A percentile compares a stretch with the other conserved stretches of the same genome.
Conservation (phyloP, 2,329 filamentous ascomycete species). For the Talaromyces sp. region DNA sequence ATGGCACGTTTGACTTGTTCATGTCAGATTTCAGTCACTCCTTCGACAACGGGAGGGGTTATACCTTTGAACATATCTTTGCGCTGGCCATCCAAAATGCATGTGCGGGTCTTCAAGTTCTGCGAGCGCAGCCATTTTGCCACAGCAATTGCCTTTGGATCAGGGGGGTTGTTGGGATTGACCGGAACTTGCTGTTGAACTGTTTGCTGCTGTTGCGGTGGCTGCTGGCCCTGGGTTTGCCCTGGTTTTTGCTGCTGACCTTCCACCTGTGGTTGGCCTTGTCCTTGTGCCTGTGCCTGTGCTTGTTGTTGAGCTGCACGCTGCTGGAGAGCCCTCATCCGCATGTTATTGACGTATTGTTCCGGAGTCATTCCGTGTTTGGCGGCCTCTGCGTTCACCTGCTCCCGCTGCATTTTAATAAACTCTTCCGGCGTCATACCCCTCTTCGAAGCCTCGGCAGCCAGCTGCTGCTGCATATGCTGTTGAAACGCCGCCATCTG, state of each 20-base stretch:
- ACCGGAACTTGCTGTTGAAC: conserved; percentile 43
- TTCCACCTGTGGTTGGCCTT: conserved; percentile 16
- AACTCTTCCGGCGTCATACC: conserved; percentile 85
- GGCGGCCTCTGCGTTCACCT: conserved; percentile 42
- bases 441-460: conserved; percentile 73
- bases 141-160: conserved; percentile 80
- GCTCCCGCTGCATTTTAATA: conserved; percentile 54
- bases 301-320: conserved; percentile 29
- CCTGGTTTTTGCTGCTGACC: conserved; percentile 2
- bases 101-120: conserved; percentile 81
- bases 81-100: conserved; percentile 89
- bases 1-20: conserved; percentile 85
- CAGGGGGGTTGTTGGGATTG: conserved; percentile 58
- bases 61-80: conserved; percentile 97
- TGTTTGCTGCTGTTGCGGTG: conserved; percentile 21
- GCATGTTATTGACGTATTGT: conserved; percentile 41
- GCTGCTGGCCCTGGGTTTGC: conserved; percentile 16
- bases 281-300: conserved; percentile 18
- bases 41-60: background rate
- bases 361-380: conserved; percentile 50
- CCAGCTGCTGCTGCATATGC: conserved; percentile 72
- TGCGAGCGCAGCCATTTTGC: conserved; percentile 82
- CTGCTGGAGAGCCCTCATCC: conserved; percentile 42
- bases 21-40: background rate
- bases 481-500: conserved; percentile 59